Percentiles rank a stretch among this genome's conserved stretches.
Evolutionary conservation across 1,284 basidiomycete species (phyloP).

Genomic region (Apiotrichum gamsii): DNA sequence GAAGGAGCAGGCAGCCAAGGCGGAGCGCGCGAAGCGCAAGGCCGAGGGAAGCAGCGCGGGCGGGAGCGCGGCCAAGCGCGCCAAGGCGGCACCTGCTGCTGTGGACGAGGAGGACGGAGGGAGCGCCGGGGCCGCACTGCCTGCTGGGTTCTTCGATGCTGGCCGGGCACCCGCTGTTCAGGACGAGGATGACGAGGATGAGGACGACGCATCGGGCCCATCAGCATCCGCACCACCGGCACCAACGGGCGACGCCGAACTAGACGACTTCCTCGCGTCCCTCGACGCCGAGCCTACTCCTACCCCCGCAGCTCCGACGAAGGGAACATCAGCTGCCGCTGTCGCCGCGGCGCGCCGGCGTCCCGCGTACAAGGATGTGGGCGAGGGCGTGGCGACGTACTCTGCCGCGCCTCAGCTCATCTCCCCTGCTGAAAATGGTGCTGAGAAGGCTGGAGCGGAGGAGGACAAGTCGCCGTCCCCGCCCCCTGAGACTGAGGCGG

Average conservation of each 20-base stretch:
- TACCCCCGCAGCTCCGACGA: slow-evolving; percentile 6
- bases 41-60: slow-evolving; percentile 2
- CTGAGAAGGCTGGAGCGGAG: slow-evolving; percentile 5
- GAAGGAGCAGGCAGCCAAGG: slow-evolving; percentile 30
- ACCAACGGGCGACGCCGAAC: slow-evolving; percentile 38
- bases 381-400: slow-evolving; percentile 37
- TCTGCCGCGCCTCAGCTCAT: slow-evolving; percentile 41
- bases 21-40: slow-evolving; percentile 8
- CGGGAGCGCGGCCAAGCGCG: slow-evolving; percentile 18
- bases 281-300: slow-evolving; percentile 19
- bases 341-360: slow-evolving; percentile 9
- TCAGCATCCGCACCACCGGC: slow-evolving; percentile 4
- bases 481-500: slow-evolving; percentile 39
- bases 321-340: too few relatives aligned
- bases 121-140: slow-evolving; percentile 13
- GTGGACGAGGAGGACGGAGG: slow-evolving; percentile 6
- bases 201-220: background rate
- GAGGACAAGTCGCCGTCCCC: slow-evolving; percentile 21
- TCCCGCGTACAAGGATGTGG: slow-evolving; percentile 24
- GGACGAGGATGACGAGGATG: slow-evolving; percentile 1
- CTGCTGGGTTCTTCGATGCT: slow-evolving; percentile 38
- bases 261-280: slow-evolving; percentile 46
- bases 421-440: too few relatives aligned
- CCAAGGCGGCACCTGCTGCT: background rate
- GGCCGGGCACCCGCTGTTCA: slow-evolving; percentile 16